phyloP scores from a whole-genome alignment of 805 yeast species.

The Lachancea kluyveri region DNA sequence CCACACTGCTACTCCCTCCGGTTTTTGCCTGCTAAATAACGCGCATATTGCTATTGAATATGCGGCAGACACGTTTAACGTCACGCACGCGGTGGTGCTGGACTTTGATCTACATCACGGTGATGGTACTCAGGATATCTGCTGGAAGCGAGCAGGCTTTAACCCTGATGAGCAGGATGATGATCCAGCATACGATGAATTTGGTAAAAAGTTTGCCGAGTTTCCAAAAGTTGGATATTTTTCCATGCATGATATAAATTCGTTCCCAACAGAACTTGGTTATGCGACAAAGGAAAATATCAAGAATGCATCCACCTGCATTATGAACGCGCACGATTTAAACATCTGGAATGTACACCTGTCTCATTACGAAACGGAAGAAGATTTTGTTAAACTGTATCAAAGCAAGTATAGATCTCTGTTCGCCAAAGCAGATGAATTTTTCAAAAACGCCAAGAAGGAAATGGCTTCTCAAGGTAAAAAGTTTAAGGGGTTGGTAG shows the following conservation, averaged over 20 bases:
- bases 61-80: slow-evolving; percentile 53
- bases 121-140: slow-evolving; percentile 82
- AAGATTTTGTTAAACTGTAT: slow-evolving; percentile 61
- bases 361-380: slow-evolving; percentile 54
- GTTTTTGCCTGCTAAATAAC: slow-evolving; percentile 75
- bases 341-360: slow-evolving; percentile 82
- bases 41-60: slow-evolving; percentile 78
- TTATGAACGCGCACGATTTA: slow-evolving; percentile 67
- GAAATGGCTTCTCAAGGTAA: slow-evolving; percentile 36
- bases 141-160: slow-evolving; percentile 63
- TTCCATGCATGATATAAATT: slow-evolving; percentile 78
- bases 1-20: slow-evolving; percentile 77
- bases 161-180: slow-evolving; percentile 30
- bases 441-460: slow-evolving; percentile 42
- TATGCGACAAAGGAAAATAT: slow-evolving; percentile 67
- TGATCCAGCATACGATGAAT: slow-evolving; percentile 38
- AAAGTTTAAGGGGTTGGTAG: slow-evolving; percentile 51
- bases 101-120: slow-evolving; percentile 88
- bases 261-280: slow-evolving; percentile 78
- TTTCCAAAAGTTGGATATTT: slow-evolving; percentile 71
- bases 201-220: slow-evolving; percentile 35
- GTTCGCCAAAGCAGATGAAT: slow-evolving; percentile 62
- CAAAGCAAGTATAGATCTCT: slow-evolving; percentile 53
- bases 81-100: slow-evolving; percentile 74
- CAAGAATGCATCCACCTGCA: slow-evolving; percentile 71